Base-by-base conservation (phyloP, 345 rosid species). In the Hirschfeldia incana region DNA sequence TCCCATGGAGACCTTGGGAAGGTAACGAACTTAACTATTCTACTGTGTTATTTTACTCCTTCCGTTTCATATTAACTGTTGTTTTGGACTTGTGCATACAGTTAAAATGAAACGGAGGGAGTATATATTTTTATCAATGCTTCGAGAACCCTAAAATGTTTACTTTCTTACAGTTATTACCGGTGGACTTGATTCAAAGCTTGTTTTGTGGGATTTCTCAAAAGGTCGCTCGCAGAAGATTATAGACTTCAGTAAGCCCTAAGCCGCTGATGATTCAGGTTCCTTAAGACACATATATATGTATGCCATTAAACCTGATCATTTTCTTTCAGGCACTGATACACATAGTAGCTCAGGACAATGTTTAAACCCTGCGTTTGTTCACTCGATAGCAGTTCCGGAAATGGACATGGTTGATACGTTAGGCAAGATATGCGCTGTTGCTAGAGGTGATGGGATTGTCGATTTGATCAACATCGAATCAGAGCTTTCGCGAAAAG, bases 1-100 rank as follows among this genome's bases (percentile, higher is more conserved):
- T 94, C 68, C 97, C 98, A 16, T 94, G 97, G 97, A 89, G 85
- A 87, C 92, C 95, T 71, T 92, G 98, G 97, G 97, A 89, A 90
- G 97, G 98, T 90, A 85, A 30, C 51, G 58, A 51, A 63, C 32
- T 46, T 29, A 37, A 42, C 42, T 16, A 21, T 21, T 21, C 21
- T 21, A 21, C 21, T 21, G 0, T 21, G 21, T 21, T 21, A 21
- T 21, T 21, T 21, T 21, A 21, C 21, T 21, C 21, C 21, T 21
- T 21, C 21, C 21, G 21, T 21, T 21, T 21, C 21, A 21, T 21
- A 21, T 21, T 21, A 21, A 21, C 21, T 21, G 21, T 21, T 21
- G 21, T 21, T 21, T 21, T 21, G 1, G 21, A 21, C 21, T 21
- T 21, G 21, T 21, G 21, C 21, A 21, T 21, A 21, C 21, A 21